Conservation (phyloP, 345 rosid genomes). For the Syzygium aqueum region DNA sequence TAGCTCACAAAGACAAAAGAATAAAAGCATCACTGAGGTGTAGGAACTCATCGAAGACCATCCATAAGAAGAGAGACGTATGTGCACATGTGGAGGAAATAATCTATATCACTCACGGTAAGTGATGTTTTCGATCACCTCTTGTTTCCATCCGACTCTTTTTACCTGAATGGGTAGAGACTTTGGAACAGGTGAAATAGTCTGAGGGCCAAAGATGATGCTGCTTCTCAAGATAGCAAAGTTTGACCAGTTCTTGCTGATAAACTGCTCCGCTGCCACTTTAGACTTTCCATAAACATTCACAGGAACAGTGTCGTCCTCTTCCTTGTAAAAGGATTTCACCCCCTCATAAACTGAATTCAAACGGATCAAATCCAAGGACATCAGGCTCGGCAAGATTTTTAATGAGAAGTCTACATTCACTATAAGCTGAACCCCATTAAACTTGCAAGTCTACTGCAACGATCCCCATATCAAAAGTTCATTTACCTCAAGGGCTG, state of each 20-base stretch:
- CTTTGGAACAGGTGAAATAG: slow-evolving; percentile 79
- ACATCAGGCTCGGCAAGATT: not conserved
- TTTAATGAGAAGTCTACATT: not conserved
- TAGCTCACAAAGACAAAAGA: not conserved
- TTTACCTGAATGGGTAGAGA: slow-evolving; percentile 82
- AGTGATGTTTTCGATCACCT: not conserved
- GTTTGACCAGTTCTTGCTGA: slow-evolving; percentile 45
- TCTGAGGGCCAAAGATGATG: slow-evolving; percentile 78
- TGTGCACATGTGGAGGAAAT: not conserved
- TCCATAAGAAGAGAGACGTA: not conserved
- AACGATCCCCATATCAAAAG: not conserved
- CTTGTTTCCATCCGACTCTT: not conserved
- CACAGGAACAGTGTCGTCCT: slow-evolving; percentile 62
- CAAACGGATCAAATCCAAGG: not conserved
- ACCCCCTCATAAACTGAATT: slow-evolving; percentile 72
- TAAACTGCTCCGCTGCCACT: slow-evolving; percentile 67
- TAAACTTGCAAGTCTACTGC: not conserved
- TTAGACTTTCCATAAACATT: slow-evolving; percentile 87
- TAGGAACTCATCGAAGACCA: not conserved
- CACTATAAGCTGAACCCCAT: not conserved
- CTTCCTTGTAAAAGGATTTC: slow-evolving; percentile 91
- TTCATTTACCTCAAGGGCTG: not conserved
- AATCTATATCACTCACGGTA: not conserved
- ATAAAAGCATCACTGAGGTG: not conserved
- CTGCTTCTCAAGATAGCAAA: slow-evolving; percentile 83